phyloP scores from a whole-genome alignment of 2,329 filamentous ascomycete genomes.

The Westerdykella ornata region DNA sequence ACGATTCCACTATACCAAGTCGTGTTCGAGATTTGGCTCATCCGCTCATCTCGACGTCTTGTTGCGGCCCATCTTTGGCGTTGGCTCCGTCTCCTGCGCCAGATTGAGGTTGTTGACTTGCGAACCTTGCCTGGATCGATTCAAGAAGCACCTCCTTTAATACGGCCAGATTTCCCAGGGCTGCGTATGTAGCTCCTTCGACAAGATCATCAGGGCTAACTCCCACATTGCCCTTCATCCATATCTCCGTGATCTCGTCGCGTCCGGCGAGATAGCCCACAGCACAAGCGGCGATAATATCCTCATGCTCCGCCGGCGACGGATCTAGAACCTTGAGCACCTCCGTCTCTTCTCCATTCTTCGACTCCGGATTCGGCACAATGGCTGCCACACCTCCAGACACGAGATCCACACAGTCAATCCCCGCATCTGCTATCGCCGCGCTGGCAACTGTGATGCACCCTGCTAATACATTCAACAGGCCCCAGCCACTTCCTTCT shows the following conservation, averaged over 20 bases:
- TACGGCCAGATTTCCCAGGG: slow-evolving; percentile 53
- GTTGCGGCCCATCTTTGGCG: slow-evolving; percentile 20
- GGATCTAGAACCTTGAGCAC: slow-evolving; percentile 67
- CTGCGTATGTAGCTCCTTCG: slow-evolving; percentile 58
- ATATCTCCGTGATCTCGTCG: slow-evolving; percentile 90
- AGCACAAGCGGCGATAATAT: slow-evolving; percentile 75
- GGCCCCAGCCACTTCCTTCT: slow-evolving; percentile 64
- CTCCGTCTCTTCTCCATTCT: slow-evolving; percentile 15
- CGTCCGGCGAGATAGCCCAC: slow-evolving; percentile 80
- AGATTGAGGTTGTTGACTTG: slow-evolving; percentile 9
- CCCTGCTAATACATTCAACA: slow-evolving; percentile 85
- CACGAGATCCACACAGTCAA: slow-evolving; percentile 89
- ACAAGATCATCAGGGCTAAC: slow-evolving; percentile 49
- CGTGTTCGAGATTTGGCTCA: slow-evolving; percentile 9
- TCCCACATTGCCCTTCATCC: slow-evolving; percentile 71
- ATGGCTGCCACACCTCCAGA: slow-evolving; percentile 83
- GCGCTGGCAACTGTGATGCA: slow-evolving; percentile 93
- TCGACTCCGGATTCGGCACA: slow-evolving; percentile 41
- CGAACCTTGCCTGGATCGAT: slow-evolving; percentile 28
- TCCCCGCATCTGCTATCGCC: slow-evolving; percentile 87
- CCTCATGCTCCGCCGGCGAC: slow-evolving; percentile 69
- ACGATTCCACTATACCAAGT: no score
- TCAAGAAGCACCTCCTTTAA: slow-evolving; percentile 57
- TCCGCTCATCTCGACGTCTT: slow-evolving; percentile 31
- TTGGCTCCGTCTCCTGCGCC: slow-evolving; percentile 9